Evolutionary conservation across 2,329 filamentous ascomycete genomes (phyloP), one percentile per base, ranked within the genome.

Genomic region (Colletotrichum tanaceti): DNA sequence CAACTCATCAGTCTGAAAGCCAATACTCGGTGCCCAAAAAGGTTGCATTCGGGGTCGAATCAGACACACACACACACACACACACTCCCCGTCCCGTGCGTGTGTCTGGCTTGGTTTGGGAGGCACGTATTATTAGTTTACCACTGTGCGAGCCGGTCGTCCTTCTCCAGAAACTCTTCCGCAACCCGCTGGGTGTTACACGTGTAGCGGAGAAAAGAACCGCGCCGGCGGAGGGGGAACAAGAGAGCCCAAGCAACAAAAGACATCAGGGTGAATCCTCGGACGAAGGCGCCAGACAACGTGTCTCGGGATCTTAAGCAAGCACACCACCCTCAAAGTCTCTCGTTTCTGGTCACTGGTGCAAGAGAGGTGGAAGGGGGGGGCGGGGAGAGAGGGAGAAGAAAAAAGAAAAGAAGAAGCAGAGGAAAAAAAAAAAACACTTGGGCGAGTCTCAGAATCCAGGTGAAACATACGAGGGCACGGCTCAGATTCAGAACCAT

Each of bases 391-490:
- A 28, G n/a, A n/a, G n/a, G n/a, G n/a, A 28, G 28, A 28, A 28
- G 28, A 28, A 28, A 6, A 28, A 28, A 6, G 5, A 28, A 28
- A 4, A 28, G 24, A 28, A 9, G 28, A n/a, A n/a, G n/a, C n/a
- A n/a, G n/a, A n/a, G n/a, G n/a, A n/a, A n/a, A n/a, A n/a, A n/a
- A n/a, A n/a, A 28, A 11, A 41, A 38, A 24, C 11, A 41, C 44
- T 44, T 43, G 47, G 9, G 47, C 43, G 18, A 65, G 65, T 68
- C 55, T 68, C 65, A 68, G 62, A 68, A 47, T 52, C 50, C 49
- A 46, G 65, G 62, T 61, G 65, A 68, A 68, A 68, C 65, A n/a
- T n/a, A n/a, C n/a, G n/a, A 22, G 41, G n/a, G n/a, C 39, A 39
- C 55, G 38, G 43, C 62, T n/a, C n/a, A n/a, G n/a, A n/a, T n/a